Conservation (phyloP, 129 eudicot genomes). For the Apium graveolens region DNA sequence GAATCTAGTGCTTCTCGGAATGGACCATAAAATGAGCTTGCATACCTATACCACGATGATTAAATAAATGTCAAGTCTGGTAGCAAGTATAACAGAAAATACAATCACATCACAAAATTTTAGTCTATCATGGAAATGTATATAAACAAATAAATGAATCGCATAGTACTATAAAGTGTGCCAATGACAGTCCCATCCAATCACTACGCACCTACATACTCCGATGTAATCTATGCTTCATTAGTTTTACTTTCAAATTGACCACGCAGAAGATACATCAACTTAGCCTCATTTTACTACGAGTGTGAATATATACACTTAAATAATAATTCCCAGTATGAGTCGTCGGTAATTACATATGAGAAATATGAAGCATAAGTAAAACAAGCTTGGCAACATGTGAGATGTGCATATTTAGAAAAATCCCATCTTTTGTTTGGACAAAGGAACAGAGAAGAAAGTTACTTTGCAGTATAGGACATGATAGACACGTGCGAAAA, state of each 20-base stretch:
- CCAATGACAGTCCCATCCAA: not conserved
- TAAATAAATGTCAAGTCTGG: conserved; percentile 6
- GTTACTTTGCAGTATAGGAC: conserved; percentile 98
- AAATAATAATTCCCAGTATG: not conserved
- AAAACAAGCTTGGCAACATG: not conserved
- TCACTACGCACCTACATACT: not conserved
- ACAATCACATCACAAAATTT: not conserved
- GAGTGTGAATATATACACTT: not conserved
- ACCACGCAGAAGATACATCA: not conserved
- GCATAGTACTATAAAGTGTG: not conserved
- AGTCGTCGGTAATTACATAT: not conserved
- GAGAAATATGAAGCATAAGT: not conserved
- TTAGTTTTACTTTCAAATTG: not conserved
- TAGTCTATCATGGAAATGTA: not conserved
- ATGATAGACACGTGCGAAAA: conserved; percentile 84
- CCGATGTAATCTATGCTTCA: not conserved
- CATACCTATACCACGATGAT: conserved; percentile 49
- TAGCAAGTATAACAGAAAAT: not conserved
- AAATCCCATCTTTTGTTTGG: not conserved
- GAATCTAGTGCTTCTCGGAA: conserved; percentile 98
- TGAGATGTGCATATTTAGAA: not conserved
- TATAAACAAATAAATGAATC: not conserved
- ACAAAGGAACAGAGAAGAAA: conserved; percentile 9
- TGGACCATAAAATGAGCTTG: conserved; percentile 98
- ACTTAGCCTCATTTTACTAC: not conserved